phyloP scores from a whole-genome alignment of 192 early-diverging fungal genomes.

The Coemansia sp. region DNA sequence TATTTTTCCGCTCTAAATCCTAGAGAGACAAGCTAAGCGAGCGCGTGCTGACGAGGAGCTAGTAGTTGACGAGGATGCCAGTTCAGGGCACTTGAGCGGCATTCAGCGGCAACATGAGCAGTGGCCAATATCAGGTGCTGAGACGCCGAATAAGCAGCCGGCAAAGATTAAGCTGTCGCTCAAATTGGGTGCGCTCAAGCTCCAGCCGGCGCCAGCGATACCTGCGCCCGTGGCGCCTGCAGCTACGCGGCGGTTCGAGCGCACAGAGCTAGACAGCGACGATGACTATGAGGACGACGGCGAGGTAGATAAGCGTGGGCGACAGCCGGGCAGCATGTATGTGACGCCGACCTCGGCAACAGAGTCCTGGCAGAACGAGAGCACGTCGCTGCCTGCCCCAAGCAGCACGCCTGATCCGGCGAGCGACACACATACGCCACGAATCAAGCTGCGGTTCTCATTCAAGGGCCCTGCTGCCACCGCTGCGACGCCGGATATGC shows the following conservation, averaged over 20 bases:
- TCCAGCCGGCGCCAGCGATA: background rate
- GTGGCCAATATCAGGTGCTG: background rate
- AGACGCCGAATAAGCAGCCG: conserved; percentile 8
- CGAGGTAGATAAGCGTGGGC: background rate
- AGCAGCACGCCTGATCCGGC: background rate
- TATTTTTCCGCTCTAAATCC: background rate
- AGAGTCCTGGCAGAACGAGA: background rate
- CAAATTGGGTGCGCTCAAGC: conserved; percentile 30
- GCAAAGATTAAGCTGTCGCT: conserved; percentile 44
- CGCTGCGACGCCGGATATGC: background rate
- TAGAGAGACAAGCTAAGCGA: conserved; percentile 20
- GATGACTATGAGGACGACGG: background rate
- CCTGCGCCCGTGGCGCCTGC: background rate
- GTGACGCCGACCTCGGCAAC: conserved; percentile 1
- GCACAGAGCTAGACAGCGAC: conserved; percentile 5
- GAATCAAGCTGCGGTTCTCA: conserved; percentile 40
- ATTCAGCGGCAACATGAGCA: background rate
- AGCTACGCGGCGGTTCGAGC: background rate
- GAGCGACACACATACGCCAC: conserved; percentile 22
- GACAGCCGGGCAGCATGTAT: conserved; percentile 1
- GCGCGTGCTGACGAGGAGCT: conserved; percentile 1
- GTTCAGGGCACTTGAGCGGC: background rate
- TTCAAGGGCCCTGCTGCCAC: conserved; percentile 11
- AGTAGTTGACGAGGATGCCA: background rate
- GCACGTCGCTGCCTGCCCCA: background rate